Percentiles rank a stretch among this genome's conserved stretches.
Evolutionary conservation across 192 early-diverging fungal genomes (phyloP).

Genomic region (Jimgerdemannia lactiflua): DNA sequence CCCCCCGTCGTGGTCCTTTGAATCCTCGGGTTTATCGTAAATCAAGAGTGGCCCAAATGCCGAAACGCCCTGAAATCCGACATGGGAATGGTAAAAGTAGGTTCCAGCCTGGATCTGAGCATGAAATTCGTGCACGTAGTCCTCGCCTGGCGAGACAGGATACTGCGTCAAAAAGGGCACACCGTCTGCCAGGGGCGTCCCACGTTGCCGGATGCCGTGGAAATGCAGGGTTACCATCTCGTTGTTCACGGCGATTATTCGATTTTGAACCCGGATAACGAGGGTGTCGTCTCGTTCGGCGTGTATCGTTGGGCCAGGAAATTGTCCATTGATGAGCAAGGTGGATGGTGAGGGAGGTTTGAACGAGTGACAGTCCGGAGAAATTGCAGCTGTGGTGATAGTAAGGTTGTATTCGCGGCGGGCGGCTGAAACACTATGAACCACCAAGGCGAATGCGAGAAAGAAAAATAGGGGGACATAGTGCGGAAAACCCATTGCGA

Average conservation of each 20-base stretch:
- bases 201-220: slow-evolving; percentile 45
- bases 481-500: too few species aligned
- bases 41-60: slow-evolving; percentile 9
- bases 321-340: neutral
- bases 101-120: slow-evolving; percentile 37
- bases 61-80: slow-evolving; percentile 16
- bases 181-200: slow-evolving; percentile 41
- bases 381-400: neutral
- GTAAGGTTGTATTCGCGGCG: neutral
- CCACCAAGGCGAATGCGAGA: neutral
- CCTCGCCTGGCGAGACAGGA: slow-evolving; percentile 42
- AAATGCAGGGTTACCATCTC: slow-evolving; percentile 41
- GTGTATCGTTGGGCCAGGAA: neutral
- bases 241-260: slow-evolving; percentile 32
- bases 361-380: neutral
- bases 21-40: slow-evolving; percentile 18
- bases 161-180: slow-evolving; percentile 59
- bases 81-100: slow-evolving; percentile 40
- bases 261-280: slow-evolving; percentile 30
- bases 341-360: neutral
- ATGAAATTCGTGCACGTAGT: slow-evolving; percentile 44
- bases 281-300: slow-evolving; percentile 31
- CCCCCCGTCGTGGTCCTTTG: slow-evolving; percentile 23
- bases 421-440: neutral
- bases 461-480: neutral